These are phyloP conservation scores for Harrya chromipes DNA, from an alignment of 768 basidiomycete genomes.

Conservation along the genomic window DNA sequence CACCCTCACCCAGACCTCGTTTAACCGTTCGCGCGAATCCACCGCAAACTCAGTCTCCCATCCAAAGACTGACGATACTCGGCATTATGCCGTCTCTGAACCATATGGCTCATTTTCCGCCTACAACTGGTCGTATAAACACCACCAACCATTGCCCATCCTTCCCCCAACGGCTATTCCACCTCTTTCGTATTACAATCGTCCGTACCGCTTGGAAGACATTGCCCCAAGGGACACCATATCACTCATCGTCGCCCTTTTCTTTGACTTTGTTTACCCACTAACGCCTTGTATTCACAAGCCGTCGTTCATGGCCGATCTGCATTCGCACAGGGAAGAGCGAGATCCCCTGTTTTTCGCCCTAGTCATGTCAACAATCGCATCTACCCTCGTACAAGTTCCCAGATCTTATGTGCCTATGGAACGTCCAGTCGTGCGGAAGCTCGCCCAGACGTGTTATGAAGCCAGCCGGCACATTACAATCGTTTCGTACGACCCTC, in stretches of 20 bases:
- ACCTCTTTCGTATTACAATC: constrained; percentile 70
- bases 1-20: constrained; percentile 32
- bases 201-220: constrained; percentile 75
- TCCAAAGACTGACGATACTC: constrained; percentile 45
- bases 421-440: constrained; percentile 80
- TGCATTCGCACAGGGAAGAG: constrained; percentile 76
- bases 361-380: constrained; percentile 85
- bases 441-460: constrained; percentile 76
- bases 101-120: constrained; percentile 62
- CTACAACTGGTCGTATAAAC: constrained; percentile 70
- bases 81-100: constrained; percentile 42
- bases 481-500: constrained; percentile 78
- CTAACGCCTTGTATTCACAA: constrained; percentile 90
- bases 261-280: constrained; percentile 93
- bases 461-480: constrained; percentile 82
- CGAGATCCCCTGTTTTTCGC: constrained; percentile 89
- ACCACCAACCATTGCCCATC: constrained; percentile 49
- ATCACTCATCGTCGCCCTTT: constrained; percentile 78
- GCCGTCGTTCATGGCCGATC: constrained; percentile 89
- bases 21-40: constrained; percentile 40
- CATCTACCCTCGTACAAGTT: constrained; percentile 84
- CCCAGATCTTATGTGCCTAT: constrained; percentile 86
- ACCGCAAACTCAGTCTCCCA: constrained; percentile 30
- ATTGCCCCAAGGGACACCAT: constrained; percentile 81
- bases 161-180: constrained; percentile 42